Percentiles rank a stretch among this genome's conserved stretches.
Evolutionary conservation across 2,329 filamentous ascomycete genomes (phyloP).

Genomic region (Macrophomina tecta): DNA sequence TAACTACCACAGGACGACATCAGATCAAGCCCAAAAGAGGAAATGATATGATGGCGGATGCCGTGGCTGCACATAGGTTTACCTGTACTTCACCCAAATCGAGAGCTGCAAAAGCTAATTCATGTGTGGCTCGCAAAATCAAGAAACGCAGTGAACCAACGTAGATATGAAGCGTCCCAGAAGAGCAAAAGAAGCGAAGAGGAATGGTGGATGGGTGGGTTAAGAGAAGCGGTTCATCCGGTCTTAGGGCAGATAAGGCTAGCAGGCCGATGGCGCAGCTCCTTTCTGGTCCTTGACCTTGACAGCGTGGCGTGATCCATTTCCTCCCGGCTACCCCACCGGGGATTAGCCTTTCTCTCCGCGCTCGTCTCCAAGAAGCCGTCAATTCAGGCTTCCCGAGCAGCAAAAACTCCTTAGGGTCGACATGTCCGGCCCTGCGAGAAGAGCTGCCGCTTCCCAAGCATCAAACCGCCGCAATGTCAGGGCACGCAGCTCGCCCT

Average conservation of each 20-base stretch:
- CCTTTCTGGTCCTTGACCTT: neutral
- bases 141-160: too few relatives aligned
- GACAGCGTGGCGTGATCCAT: conserved; percentile 2
- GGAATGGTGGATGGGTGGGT: neutral
- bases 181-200: neutral
- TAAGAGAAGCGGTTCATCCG: neutral
- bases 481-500: neutral
- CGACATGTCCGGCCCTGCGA: neutral
- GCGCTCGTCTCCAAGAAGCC: neutral
- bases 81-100: too few relatives aligned
- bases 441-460: neutral
- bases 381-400: neutral
- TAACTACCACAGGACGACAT: too few relatives aligned
- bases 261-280: neutral
- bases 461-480: neutral
- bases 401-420: neutral
- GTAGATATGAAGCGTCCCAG: too few relatives aligned
- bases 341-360: neutral
- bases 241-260: neutral
- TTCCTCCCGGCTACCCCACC: neutral
- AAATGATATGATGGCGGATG: too few relatives aligned
- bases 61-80: too few relatives aligned
- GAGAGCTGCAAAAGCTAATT: too few relatives aligned
- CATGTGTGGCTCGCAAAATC: too few relatives aligned
- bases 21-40: too few relatives aligned